Conservation (phyloP, 176 grass and related monocot species). For the Eremochloa ophiuroides region DNA sequence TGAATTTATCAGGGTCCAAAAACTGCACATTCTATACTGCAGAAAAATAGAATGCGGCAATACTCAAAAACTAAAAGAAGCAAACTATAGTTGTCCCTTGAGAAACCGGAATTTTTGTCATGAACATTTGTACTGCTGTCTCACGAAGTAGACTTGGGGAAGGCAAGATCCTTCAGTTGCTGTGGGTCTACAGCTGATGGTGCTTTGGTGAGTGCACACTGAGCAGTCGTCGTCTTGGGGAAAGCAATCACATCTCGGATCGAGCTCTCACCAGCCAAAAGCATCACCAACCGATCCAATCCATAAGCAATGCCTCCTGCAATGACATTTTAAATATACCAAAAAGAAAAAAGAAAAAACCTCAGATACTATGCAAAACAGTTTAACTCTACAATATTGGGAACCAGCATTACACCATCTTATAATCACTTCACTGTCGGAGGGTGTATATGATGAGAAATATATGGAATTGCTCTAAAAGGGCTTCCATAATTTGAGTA, state of each 20-base stretch:
- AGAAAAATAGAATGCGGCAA: conserved; percentile 10
- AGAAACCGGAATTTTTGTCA: not conserved
- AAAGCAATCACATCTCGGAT: conserved; percentile 92
- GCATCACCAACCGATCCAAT: conserved; percentile 91
- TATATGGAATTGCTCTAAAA: not conserved
- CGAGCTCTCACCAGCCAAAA: conserved; percentile 79
- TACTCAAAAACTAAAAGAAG: not conserved
- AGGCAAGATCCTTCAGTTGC: conserved; percentile 73
- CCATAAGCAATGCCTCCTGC: conserved; percentile 97
- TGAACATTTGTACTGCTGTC: not conserved
- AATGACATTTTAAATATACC: not conserved
- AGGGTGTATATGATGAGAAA: not conserved
- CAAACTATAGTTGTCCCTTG: not conserved
- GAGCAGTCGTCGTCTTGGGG: conserved; percentile 90
- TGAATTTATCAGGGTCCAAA: not conserved
- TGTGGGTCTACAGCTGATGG: conserved; percentile 73
- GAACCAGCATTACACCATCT: not conserved
- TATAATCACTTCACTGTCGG: not conserved
- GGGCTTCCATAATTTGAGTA: not conserved
- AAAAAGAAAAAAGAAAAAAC: not conserved
- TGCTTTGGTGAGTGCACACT: conserved; percentile 86
- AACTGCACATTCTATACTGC: not conserved
- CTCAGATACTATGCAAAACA: not conserved
- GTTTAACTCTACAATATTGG: not conserved
- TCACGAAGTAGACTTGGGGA: conserved; percentile 22